A percentile compares a stretch with the other conserved stretches of the same genome.
Conservation (phyloP, 257 asterid species). For the Solanum ossicruentum region DNA sequence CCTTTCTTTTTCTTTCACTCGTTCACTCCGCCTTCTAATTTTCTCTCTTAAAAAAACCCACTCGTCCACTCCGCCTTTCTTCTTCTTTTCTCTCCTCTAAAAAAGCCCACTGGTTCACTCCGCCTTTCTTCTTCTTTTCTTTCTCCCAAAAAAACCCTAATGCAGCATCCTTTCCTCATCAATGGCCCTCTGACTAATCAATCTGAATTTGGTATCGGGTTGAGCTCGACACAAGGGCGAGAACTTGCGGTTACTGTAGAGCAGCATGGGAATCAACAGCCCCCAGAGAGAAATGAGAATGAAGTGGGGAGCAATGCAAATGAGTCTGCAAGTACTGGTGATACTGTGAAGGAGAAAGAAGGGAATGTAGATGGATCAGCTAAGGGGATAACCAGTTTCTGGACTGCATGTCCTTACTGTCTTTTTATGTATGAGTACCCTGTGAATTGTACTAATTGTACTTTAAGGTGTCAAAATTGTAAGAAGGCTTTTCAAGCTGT, state of each 20-base stretch:
- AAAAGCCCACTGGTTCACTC: too few relatives aligned
- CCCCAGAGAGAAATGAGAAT: slow-evolving; percentile 1
- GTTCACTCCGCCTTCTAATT: background rate
- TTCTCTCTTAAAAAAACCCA: too few relatives aligned
- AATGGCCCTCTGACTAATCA: slow-evolving; percentile 15
- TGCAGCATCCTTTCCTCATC: slow-evolving; percentile 75
- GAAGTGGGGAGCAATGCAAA: slow-evolving; percentile 7
- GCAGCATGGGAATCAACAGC: slow-evolving; percentile 4
- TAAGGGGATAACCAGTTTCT: slow-evolving; percentile 21
- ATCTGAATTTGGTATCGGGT: slow-evolving; percentile 18
- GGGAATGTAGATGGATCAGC: slow-evolving; percentile 12
- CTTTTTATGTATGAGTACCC: slow-evolving; percentile 76
- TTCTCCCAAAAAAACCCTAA: background rate
- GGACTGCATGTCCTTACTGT: slow-evolving; percentile 83
- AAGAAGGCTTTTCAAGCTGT: slow-evolving; percentile 70
- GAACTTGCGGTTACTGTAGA: background rate
- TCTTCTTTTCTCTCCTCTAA: background rate
- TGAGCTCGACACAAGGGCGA: background rate
- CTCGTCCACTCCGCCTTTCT: background rate
- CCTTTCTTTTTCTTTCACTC: background rate
- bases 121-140: too few relatives aligned
- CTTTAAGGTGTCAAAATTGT: slow-evolving; percentile 67
- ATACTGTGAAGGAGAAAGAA: slow-evolving; percentile 10
- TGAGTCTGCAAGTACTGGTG: slow-evolving; percentile 15
- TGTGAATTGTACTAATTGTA: slow-evolving; percentile 43